Percentiles rank a stretch among this genome's conserved stretches.
phyloP scores from a whole-genome alignment of 129 eudicot species.

The Lonicera japonica region DNA sequence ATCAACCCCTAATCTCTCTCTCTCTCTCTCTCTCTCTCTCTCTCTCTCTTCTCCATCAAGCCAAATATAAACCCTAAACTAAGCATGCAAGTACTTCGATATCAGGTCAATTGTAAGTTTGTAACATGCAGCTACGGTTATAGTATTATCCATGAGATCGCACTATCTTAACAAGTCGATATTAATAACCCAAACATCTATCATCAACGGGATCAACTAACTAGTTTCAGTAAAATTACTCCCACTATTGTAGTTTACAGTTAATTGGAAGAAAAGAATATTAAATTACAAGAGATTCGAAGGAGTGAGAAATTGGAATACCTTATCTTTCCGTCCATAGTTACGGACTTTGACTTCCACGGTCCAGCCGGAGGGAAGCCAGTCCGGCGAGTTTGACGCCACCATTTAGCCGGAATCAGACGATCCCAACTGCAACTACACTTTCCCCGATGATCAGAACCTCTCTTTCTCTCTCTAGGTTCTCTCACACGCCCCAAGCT shows the following conservation, averaged over 20 bases:
- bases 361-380: conserved; percentile 71
- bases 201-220: not conserved
- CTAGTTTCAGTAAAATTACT: not conserved
- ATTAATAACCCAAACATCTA: not conserved
- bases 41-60: no score
- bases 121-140: conserved; percentile 13
- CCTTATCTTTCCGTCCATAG: conserved; percentile 50
- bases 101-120: not conserved
- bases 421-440: conserved; percentile 2
- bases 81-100: no score
- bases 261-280: not conserved
- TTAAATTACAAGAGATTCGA: conserved; percentile 7
- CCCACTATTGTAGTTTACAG: not conserved
- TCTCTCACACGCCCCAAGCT: not conserved
- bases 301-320: conserved; percentile 7
- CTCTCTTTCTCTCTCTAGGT: not conserved
- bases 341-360: conserved; percentile 24
- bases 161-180: no score
- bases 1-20: not conserved
- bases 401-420: conserved; percentile 37
- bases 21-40: not conserved
- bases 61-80: no score
- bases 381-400: conserved; percentile 40
- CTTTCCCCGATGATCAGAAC: not conserved
- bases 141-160: not conserved